phyloP scores from a whole-genome alignment of 1,284 basidiomycete genomes.

The Trichosporon faecale region DNA sequence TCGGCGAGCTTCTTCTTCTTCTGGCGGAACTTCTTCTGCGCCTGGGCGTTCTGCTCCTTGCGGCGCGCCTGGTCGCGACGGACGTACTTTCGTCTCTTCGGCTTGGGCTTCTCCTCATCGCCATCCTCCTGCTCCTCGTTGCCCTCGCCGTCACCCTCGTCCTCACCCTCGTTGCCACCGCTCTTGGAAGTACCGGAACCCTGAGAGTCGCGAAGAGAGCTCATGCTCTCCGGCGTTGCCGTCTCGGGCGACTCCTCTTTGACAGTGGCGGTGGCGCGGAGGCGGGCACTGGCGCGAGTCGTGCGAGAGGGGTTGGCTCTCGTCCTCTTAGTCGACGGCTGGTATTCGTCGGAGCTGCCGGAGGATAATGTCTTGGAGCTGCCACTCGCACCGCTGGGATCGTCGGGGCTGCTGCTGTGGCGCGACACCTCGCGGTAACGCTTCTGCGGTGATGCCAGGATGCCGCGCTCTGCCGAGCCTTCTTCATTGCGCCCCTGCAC shows the following conservation, averaged over 20 bases:
- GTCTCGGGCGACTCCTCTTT: background rate
- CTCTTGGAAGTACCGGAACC: background rate
- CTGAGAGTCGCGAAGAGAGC: background rate
- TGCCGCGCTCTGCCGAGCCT: background rate
- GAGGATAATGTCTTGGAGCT: background rate
- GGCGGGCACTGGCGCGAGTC: background rate
- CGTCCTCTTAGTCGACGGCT: background rate
- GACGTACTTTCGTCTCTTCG: constrained; percentile 23
- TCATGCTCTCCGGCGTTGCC: background rate
- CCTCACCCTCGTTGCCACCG: background rate
- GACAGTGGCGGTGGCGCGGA: background rate
- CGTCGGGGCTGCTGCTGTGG: background rate
- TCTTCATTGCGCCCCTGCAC: background rate
- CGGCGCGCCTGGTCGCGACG: constrained; percentile 30
- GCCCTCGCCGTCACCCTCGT: background rate
- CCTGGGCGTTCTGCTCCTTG: constrained; percentile 32
- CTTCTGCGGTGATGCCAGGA: background rate
- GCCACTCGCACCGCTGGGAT: background rate
- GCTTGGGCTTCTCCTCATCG: background rate
- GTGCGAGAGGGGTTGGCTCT: background rate
- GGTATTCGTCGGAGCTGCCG: background rate
- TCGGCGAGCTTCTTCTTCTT: constrained; percentile 33
- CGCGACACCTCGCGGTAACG: background rate
- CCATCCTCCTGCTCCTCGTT: background rate
- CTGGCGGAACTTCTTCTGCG: constrained; percentile 31